Base-by-base conservation (phyloP, 2,329 filamentous ascomycete genomes). In the Zelopaecilomyces penicillatus region DNA sequence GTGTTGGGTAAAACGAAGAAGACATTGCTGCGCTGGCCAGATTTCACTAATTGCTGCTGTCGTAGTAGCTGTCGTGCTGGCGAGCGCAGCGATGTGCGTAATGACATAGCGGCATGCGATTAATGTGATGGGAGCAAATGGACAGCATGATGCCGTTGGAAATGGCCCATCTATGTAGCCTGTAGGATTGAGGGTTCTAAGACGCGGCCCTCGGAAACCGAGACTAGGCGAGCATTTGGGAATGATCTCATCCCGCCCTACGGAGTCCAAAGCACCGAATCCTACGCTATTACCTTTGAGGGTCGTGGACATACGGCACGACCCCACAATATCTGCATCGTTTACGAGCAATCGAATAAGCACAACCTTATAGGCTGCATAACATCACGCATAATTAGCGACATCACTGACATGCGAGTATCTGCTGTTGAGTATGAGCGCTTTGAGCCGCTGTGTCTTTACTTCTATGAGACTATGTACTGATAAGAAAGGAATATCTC, bases 151-250 rank as follows among this genome's bases (percentile, higher is more conserved):
- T 47, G 38, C 9, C 38, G 28, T 12, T 35, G 19, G 19, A 19
- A 19, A 19, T 19, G 19, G 19, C 19, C 19, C 19, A 19, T 19
- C 19, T 19, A 19, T 19, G 19, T 19, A 19, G 19, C 19, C 19
- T 19, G 19, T 19, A 19, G 19, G 19, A 19, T 30, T 27, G 19
- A 30, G 12, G 8, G 19, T 29, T 39, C 11, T 31, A 33, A n/a
- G 27, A 31, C 2, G 33, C 10, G 8, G n/a, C 26, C 39, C 45
- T 47, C 45, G 45, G 45, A 47, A 39, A 47, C 45, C 45, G 45
- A 47, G 42, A 19, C 19, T 19, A 19, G 19, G 19, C 19, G 19
- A 19, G 19, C 19, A 19, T 19, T 19, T 19, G 19, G 19, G 19
- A 19, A 19, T 19, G 19, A 19, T 19, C 19, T 19, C 19, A 19